Evolutionary conservation across 768 basidiomycete species (phyloP).

Genomic region (Lactarius pseudohatsudake): DNA sequence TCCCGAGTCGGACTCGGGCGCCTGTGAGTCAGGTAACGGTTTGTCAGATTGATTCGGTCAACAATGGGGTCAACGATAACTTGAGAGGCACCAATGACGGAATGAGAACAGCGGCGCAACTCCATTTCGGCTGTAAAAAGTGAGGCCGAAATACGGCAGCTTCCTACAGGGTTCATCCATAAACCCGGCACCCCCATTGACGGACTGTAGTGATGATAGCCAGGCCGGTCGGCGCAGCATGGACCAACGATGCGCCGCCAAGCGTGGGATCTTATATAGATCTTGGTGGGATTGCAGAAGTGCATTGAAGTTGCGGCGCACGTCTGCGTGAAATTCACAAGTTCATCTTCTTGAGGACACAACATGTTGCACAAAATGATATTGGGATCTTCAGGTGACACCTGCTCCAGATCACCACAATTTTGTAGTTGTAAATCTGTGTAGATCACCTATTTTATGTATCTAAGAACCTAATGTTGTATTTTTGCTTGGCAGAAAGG

Average conservation of each 20-base stretch:
- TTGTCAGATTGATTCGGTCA: neutral
- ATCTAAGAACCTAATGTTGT: no score
- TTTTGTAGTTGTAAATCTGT: no score
- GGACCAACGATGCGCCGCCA: neutral
- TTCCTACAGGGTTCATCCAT: neutral
- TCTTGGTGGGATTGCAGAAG: no score
- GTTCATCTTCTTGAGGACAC: no score
- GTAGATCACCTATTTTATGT: no score
- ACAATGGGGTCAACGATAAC: neutral
- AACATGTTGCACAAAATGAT: no score
- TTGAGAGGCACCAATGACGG: neutral
- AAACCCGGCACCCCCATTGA: neutral
- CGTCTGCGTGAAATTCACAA: no score
- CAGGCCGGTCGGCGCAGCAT: neutral
- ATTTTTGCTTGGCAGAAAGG: no score
- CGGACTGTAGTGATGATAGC: neutral
- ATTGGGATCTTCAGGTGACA: no score
- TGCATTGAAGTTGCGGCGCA: no score
- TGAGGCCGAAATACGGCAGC: neutral
- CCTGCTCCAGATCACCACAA: no score
- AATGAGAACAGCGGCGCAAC: neutral
- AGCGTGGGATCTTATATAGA: neutral
- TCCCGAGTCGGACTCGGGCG: neutral
- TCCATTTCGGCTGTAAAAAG: neutral
- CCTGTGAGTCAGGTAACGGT: neutral